Conservation (phyloP, 2,329 filamentous ascomycete species). For the Rutstroemia sp. region DNA sequence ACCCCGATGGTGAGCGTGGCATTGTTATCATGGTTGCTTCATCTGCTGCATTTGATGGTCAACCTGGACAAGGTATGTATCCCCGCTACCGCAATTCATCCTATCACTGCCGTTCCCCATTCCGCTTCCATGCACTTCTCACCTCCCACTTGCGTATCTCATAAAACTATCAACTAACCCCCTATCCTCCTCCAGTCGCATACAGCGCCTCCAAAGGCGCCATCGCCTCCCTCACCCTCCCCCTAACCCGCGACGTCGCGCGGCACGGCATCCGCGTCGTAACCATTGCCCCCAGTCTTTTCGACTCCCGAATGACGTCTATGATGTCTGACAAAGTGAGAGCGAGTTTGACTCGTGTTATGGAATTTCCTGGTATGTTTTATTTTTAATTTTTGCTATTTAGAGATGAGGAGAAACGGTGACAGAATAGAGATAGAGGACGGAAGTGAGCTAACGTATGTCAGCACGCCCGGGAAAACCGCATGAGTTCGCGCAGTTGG, state of each 20-base stretch:
- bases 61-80: slow-evolving; percentile 57
- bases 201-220: slow-evolving; percentile 66
- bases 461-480: slow-evolving; percentile 46
- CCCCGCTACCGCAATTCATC: not conserved
- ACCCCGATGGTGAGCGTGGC: slow-evolving; percentile 61
- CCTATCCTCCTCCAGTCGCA: slow-evolving; percentile 12
- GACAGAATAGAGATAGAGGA: too few species aligned
- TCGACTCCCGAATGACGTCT: slow-evolving; percentile 69
- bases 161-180: not conserved
- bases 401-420: too few species aligned
- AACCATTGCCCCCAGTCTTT: slow-evolving; percentile 68
- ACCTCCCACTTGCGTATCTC: not conserved
- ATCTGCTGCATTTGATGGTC: slow-evolving; percentile 72
- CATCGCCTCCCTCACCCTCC: slow-evolving; percentile 65
- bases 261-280: slow-evolving; percentile 67
- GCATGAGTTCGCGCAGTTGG: slow-evolving; percentile 62
- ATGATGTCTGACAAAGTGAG: slow-evolving; percentile 63
- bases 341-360: slow-evolving; percentile 55
- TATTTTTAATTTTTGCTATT: not conserved
- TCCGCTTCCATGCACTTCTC: not conserved
- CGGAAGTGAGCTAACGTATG: too few species aligned
- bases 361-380: slow-evolving; percentile 62
- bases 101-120: not conserved
- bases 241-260: slow-evolving; percentile 68
- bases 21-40: slow-evolving; percentile 73